phyloP scores from a whole-genome alignment of 1,139 yeast species.

The Chernovozyma aurita region DNA sequence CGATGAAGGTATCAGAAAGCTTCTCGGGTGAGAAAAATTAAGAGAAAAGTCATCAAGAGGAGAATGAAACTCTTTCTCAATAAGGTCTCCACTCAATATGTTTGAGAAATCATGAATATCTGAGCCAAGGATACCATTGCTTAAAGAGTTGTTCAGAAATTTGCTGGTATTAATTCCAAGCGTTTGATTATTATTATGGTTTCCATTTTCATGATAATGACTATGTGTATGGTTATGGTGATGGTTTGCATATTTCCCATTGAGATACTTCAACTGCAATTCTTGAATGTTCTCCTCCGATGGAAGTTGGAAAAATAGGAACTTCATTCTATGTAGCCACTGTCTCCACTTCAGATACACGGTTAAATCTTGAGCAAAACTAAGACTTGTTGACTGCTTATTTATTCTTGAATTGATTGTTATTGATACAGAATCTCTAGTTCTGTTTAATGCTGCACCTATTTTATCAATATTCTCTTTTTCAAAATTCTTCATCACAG shows the following conservation, averaged over 20 bases:
- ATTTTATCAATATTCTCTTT: conserved; percentile 30
- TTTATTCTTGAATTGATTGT: conserved; percentile 25
- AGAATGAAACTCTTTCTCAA: conserved; percentile 27
- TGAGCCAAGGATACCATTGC: not conserved
- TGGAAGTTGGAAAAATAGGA: conserved; percentile 45
- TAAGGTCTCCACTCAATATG: conserved; percentile 26
- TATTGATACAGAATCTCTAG: conserved; percentile 17
- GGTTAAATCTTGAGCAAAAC: conserved; percentile 21
- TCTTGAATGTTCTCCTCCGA: conserved; percentile 27
- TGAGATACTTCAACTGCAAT: conserved; percentile 24
- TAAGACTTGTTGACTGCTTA: conserved; percentile 22
- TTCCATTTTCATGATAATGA: not conserved
- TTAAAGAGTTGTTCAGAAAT: not conserved
- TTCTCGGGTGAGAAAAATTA: conserved; percentile 13
- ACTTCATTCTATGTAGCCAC: conserved; percentile 24
- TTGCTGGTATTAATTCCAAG: conserved; percentile 1
- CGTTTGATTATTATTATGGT: conserved; percentile 1
- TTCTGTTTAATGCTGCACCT: conserved; percentile 16
- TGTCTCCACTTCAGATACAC: conserved; percentile 34
- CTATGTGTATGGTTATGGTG: not conserved
- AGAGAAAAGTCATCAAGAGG: conserved; percentile 31
- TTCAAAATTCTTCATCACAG: conserved; percentile 38
- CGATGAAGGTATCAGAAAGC: conserved; percentile 5
- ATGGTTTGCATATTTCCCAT: conserved; percentile 5
- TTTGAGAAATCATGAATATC: conserved; percentile 36